These are phyloP conservation scores for Gypsophila paniculata DNA, from an alignment of 179 eudicot species.

Conservation along the genomic window DNA sequence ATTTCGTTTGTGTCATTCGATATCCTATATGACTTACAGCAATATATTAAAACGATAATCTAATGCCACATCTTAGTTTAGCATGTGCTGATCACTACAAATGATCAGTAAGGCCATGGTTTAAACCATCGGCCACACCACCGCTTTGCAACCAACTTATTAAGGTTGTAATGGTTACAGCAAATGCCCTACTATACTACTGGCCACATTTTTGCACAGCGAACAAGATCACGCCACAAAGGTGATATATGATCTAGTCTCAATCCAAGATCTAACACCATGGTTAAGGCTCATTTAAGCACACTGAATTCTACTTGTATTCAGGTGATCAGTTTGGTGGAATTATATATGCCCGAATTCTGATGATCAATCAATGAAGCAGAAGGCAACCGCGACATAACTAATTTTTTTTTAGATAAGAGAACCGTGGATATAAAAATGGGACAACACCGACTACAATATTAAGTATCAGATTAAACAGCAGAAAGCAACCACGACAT, in stretches of 20 bases:
- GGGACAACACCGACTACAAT: not conserved
- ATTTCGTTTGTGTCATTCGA: too few relatives aligned
- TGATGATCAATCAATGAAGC: not conserved
- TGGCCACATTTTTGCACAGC: not conserved
- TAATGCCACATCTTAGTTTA: too few relatives aligned
- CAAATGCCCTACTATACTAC: not conserved
- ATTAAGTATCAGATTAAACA: too few relatives aligned
- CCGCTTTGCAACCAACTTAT: too few relatives aligned
- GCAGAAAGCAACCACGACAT: too few relatives aligned
- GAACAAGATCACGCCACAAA: not conserved
- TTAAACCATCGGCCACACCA: too few relatives aligned
- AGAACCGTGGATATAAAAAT: not conserved
- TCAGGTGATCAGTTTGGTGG: not conserved
- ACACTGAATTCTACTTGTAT: not conserved
- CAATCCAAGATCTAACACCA: not conserved
- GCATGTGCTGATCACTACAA: too few relatives aligned
- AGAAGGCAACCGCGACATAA: too few relatives aligned
- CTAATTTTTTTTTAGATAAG: not conserved
- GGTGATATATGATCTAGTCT: not conserved
- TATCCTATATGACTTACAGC: too few relatives aligned
- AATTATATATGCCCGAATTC: not conserved
- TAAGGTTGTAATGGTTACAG: not conserved
- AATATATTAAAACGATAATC: too few relatives aligned
- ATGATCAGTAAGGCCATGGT: too few relatives aligned
- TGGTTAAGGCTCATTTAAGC: not conserved